These are phyloP conservation scores for Sarcodon aspratus DNA, from an alignment of 768 basidiomycete species.

Conservation along the genomic window DNA sequence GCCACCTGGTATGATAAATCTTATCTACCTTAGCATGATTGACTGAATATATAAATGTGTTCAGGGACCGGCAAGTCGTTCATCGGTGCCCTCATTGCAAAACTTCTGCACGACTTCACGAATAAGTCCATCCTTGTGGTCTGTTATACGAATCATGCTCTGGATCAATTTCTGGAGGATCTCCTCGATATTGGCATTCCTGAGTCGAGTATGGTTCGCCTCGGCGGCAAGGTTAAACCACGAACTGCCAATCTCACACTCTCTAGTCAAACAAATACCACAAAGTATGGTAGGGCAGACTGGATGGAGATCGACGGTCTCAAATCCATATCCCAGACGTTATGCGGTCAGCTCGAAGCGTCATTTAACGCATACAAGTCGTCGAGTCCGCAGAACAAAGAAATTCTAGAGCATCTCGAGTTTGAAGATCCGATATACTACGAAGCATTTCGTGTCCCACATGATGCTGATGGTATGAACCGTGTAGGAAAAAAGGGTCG, in stretches of 20 bases:
- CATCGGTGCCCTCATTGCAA: constrained; percentile 57
- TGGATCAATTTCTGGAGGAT: constrained; percentile 59
- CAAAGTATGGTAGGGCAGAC: constrained; percentile 19
- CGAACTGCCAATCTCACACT: constrained; percentile 35
- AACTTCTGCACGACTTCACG: constrained; percentile 39
- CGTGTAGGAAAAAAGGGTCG: constrained; percentile 28
- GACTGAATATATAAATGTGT: background rate
- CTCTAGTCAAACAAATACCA: constrained; percentile 21
- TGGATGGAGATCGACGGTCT: constrained; percentile 30
- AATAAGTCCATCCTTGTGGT: constrained; percentile 47
- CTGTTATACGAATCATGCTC: constrained; percentile 67
- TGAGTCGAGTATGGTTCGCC: constrained; percentile 33
- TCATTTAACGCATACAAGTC: constrained; percentile 18
- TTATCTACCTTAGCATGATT: background rate
- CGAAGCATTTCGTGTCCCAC: constrained; percentile 33
- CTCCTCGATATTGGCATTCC: constrained; percentile 52
- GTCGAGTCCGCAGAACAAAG: constrained; percentile 10
- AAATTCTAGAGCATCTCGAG: constrained; percentile 36
- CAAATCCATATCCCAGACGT: constrained; percentile 12
- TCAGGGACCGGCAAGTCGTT: constrained; percentile 69
- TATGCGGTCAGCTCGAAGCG: constrained; percentile 12
- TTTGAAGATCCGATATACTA: constrained; percentile 36
- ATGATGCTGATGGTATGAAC: constrained; percentile 31
- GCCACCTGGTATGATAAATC: constrained; percentile 42
- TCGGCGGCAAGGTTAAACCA: constrained; percentile 43